A percentile compares a stretch with the other conserved stretches of the same genome.
Evolutionary conservation across 148 eudicot genomes (phyloP).

Genomic region (Chenopodium suecicum): DNA sequence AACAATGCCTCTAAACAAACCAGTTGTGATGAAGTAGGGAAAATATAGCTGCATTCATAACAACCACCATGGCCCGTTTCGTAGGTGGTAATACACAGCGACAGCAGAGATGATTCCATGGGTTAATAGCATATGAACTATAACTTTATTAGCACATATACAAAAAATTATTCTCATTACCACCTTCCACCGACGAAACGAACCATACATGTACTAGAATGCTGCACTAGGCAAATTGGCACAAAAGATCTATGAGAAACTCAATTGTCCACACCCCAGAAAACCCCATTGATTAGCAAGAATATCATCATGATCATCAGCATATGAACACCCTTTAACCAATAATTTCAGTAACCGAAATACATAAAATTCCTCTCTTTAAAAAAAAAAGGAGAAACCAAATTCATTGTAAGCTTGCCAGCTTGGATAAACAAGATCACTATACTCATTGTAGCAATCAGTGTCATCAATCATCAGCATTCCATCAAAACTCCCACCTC

Average conservation of each 20-base stretch:
- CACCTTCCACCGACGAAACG: no score
- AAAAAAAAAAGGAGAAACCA: neutral
- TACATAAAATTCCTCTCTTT: neutral
- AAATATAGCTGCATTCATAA: neutral
- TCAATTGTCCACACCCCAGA: neutral
- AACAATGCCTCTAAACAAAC: no score
- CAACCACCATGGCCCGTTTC: neutral
- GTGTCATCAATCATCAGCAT: constrained; percentile 1
- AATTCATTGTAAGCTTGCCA: neutral
- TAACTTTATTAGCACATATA: no score
- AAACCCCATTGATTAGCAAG: neutral
- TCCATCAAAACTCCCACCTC: neutral
- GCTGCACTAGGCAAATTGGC: neutral
- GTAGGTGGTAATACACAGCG: no score
- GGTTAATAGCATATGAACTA: no score
- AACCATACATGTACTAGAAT: neutral
- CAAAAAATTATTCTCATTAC: no score
- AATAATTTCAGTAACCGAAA: neutral
- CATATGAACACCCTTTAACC: constrained; percentile 9
- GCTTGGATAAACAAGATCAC: constrained; percentile 15
- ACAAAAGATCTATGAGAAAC: neutral
- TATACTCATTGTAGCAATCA: neutral
- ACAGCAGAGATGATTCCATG: no score
- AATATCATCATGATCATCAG: constrained; percentile 19
- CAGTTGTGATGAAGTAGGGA: neutral